Evolutionary conservation across 2,329 filamentous ascomycete genomes (phyloP), one percentile per base, ranked within the genome.

Genomic region (Talaromyces sp.): DNA sequence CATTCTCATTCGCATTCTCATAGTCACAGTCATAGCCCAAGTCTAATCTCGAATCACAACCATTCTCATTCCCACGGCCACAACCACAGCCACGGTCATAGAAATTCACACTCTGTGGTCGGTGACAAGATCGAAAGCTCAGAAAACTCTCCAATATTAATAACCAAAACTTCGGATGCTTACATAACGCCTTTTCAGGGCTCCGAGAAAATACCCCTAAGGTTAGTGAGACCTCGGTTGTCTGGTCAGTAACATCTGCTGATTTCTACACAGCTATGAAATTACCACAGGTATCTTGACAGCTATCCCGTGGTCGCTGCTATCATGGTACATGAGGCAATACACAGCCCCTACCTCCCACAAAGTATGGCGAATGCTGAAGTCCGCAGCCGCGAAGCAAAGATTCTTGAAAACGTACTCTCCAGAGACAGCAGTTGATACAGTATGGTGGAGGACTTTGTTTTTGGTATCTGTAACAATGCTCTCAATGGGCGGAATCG

Each of bases 201-300:
- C 11, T 65, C 56, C 27, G 63, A 64, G 25, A 56, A 64, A 27
- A 35, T 61, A 37, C 61, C 61, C 17, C 35, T 66, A 22, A 63
- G 66, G 63, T 67, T 31, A 17, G 64, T 65, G 2, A 45, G 19
- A 9, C 56, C 37, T 59, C 13, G 35, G 7, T 59, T 15, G 15
- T 43, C 33, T 41, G 8, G 7, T 39, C 22, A n/a, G 39, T 7
- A 61, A 7, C 22, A 47, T 41, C 19, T 17, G 9, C 70, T 72
- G 72, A 68, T 73, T 22, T 62, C 64, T 69, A 65, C 65, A 19
- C 62, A 79, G 82, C 17, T 75, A 79, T 31, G 83, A 86, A 70
- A 73, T 81, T 5, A 67, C 85, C 64, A 83, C 82, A 5, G 83
- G 82, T 27, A 69, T 84, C 62, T 74, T 86, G 35, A 69, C 75